A percentile compares a stretch with the other conserved stretches of the same genome.
Evolutionary conservation across 2,329 filamentous ascomycete genomes (phyloP).

Genomic region (Talaromyces sp.): DNA sequence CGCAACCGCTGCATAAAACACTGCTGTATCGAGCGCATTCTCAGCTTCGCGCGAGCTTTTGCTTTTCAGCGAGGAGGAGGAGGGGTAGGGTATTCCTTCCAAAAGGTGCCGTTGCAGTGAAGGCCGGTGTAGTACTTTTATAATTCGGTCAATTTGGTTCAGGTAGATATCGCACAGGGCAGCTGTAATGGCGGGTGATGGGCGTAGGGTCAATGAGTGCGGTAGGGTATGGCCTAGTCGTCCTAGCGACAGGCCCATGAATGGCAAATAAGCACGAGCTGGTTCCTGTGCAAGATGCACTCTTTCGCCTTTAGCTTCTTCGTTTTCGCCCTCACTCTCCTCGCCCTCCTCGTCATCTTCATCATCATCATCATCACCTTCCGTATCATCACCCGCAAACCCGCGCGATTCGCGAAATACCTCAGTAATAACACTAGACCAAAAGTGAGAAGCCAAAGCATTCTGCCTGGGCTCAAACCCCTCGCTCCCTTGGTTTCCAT

Average conservation of each 20-base stretch:
- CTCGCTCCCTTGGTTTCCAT: neutral
- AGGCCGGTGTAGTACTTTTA: constrained; percentile 24
- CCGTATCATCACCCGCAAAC: constrained; percentile 1
- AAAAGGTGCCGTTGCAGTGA: constrained; percentile 19
- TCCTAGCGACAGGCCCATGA: constrained; percentile 8
- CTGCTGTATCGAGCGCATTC: constrained; percentile 20
- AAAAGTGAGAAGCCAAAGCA: neutral
- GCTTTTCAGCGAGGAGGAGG: too few species aligned
- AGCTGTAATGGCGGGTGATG: constrained; percentile 2
- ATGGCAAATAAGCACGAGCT: neutral
- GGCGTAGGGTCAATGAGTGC: constrained; percentile 9
- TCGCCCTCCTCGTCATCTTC: neutral
- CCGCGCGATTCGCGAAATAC: constrained; percentile 1
- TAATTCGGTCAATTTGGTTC: constrained; percentile 22
- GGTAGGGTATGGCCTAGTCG: neutral
- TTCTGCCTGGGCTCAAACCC: neutral
- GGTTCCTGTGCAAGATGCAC: neutral
- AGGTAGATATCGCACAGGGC: constrained; percentile 21
- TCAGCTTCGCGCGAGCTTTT: constrained; percentile 2
- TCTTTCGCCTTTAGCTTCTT: neutral
- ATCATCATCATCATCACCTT: neutral
- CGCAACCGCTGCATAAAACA: constrained; percentile 22
- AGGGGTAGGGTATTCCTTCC: constrained; percentile 17
- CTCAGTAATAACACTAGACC: neutral
- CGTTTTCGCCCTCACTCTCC: neutral